Base-by-base conservation (phyloP, 345 rosid species). In the Murraya koenigii region DNA sequence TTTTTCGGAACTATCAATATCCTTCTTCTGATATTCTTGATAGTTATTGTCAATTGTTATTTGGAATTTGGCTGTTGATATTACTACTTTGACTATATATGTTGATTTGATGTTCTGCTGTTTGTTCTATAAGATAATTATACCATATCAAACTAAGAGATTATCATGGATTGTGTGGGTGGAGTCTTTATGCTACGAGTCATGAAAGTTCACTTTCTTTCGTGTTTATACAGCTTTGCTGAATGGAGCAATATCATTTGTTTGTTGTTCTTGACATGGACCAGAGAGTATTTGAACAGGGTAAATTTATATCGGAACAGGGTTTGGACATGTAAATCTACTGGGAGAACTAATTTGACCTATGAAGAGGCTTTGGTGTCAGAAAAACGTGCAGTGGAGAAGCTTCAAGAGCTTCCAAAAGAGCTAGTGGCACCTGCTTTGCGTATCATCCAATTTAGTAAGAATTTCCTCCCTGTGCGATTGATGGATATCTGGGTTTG, bases 301-400 rank as follows among this genome's bases (percentile, higher is more conserved):
- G 62, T 91, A 74, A 92, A 94, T 85, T 84, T 96, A 71, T 96
- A 96, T 77, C 92, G 90, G 49, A 87, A 87, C 80, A 91, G 97
- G 80, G 81, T 86, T 71, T 94, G 99, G 99, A 87, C 88, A 47
- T 94, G 99, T 80, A 89, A 88, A 86, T 81, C 88, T 80, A 96
- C 94, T 38, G 99, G 97, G 11, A 96, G 91, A 86, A 75, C 87
- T 69, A 86, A 91, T 85, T 79, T 96, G 91, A 96, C 97, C 67
- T 96, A 86, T 65, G 97, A 96, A 83, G 99, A 92, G 91, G 98
- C 99, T 68, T 84, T 94, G 90, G 90, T 92, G n/a, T 91, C 95
- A 20, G 99, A 96, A 85, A 94, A 87, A 82, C 76, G 59, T 44
- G 94, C 95, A 11, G 70, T 72, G 70, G 85, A 89, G 86, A 96